Conservation (phyloP, 2,329 filamentous ascomycete species). For the Penicillium decumbens region DNA sequence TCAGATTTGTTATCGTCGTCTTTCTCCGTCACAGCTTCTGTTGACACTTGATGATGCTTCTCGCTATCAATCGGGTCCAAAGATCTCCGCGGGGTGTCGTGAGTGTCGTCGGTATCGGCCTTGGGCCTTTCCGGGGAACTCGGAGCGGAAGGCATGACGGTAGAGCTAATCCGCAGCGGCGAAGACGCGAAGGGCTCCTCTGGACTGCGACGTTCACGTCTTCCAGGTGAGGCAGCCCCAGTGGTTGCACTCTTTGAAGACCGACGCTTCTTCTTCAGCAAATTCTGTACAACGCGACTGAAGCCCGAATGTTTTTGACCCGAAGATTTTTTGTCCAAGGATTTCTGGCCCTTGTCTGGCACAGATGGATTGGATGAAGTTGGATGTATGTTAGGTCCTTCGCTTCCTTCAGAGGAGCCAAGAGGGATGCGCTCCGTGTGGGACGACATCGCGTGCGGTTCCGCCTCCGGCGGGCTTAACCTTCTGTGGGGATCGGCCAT, state of each 20-base stretch:
- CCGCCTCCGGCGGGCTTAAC: conserved; percentile 26
- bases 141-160: conserved; percentile 32
- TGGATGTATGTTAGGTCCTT: conserved; percentile 47
- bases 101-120: conserved; percentile 34
- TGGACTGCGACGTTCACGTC: conserved; percentile 18
- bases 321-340: not conserved
- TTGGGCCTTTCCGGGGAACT: conserved; percentile 26
- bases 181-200: conserved; percentile 29
- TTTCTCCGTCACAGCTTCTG: conserved; percentile 1
- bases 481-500: conserved; percentile 21
- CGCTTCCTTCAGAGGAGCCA: conserved; percentile 73
- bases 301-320: conserved; percentile 3
- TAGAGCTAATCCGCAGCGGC: conserved; percentile 33
- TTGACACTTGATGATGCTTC: conserved; percentile 18
- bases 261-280: conserved; percentile 46
- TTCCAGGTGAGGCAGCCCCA: conserved; percentile 28
- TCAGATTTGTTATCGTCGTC: conserved; percentile 14
- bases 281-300: conserved; percentile 64
- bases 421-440: conserved; percentile 26
- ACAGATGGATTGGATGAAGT: not conserved
- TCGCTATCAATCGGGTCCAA: conserved; percentile 33
- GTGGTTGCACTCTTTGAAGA: conserved; percentile 34
- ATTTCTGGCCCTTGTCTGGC: not conserved
- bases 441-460: conserved; percentile 27
- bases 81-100: conserved; percentile 32